Evolutionary conservation across 169 alveolate genomes (phyloP).

Genomic region (Blepharisma undulans): DNA sequence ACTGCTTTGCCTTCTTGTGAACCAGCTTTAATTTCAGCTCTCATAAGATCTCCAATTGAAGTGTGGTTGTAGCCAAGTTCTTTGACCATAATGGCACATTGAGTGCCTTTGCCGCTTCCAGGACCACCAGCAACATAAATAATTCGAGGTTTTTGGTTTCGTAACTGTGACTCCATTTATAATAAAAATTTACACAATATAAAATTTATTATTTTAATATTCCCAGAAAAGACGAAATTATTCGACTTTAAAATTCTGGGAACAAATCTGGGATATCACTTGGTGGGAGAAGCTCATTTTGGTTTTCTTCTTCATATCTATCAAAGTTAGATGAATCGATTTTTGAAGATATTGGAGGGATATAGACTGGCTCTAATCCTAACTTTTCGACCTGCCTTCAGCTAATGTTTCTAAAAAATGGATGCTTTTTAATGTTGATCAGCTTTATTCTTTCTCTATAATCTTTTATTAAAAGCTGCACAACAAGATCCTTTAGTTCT

Average conservation of each 20-base stretch:
- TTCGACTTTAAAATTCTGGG: background rate
- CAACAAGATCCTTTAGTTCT: background rate
- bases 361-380: constrained; percentile 52
- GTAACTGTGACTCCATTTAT: constrained; percentile 40
- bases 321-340: constrained; percentile 46
- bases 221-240: background rate
- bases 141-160: background rate
- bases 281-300: background rate
- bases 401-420: constrained; percentile 34
- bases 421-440: background rate
- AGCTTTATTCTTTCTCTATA: background rate
- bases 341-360: constrained; percentile 57
- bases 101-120: constrained; percentile 63
- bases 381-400: background rate
- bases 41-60: constrained; percentile 53
- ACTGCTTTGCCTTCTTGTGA: constrained; percentile 52
- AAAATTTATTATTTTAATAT: no score
- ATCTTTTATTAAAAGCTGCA: background rate
- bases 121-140: constrained; percentile 55
- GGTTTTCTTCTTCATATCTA: background rate
- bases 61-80: constrained; percentile 49
- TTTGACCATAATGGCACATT: constrained; percentile 49
- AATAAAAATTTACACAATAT: background rate
- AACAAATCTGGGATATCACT: background rate
- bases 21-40: constrained; percentile 49